Conservation (phyloP, 495 filamentous ascomycete genomes). For the Neurospora hispaniola region DNA sequence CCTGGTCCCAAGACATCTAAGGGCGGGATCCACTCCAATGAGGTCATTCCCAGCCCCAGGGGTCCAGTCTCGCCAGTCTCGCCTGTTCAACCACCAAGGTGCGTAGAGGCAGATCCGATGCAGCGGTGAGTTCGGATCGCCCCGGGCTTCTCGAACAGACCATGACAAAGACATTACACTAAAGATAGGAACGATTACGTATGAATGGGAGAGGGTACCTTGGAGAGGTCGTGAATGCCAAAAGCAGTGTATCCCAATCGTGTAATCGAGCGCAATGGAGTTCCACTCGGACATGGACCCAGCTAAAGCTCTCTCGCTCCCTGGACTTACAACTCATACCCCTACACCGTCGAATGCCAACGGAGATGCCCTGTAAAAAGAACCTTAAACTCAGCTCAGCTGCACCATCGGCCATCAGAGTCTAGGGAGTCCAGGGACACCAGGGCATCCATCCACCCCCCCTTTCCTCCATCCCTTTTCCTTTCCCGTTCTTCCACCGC, state of each 20-base stretch:
- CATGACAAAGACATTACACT: background rate
- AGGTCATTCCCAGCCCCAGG: background rate
- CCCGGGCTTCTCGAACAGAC: background rate
- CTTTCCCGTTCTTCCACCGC: background rate
- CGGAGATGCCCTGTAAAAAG: background rate
- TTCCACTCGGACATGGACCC: background rate
- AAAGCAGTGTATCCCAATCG: background rate
- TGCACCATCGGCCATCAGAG: background rate
- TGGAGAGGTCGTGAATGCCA: background rate
- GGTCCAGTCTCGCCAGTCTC: background rate
- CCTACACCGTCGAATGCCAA: background rate
- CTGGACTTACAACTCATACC: background rate
- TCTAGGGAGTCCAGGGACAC: background rate
- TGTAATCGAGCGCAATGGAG: no score
- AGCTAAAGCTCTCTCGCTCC: background rate
- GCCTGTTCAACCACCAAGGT: background rate
- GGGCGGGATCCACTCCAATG: background rate
- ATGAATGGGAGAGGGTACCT: background rate
- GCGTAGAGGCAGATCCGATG: background rate
- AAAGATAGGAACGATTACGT: background rate
- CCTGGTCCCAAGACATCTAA: background rate
- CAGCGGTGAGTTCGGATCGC: background rate
- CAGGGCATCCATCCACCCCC: background rate
- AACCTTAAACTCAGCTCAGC: background rate
- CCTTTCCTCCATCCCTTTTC: background rate